phyloP scores from a whole-genome alignment of 1,284 basidiomycete genomes.

The Moesziomyces globuligerus region DNA sequence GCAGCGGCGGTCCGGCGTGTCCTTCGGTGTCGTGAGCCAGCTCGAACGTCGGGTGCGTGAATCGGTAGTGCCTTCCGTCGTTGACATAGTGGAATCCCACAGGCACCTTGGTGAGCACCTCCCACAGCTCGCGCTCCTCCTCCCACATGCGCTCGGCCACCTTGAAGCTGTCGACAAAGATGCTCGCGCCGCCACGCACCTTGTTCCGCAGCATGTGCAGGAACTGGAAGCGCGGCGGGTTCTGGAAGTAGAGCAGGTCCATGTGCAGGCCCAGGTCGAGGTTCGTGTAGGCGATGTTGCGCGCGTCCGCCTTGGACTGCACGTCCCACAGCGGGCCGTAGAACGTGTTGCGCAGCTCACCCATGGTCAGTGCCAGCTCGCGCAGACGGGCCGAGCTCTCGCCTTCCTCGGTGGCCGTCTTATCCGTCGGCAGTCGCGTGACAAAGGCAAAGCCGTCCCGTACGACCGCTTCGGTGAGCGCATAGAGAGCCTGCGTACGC shows the following conservation, averaged over 20 bases:
- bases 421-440: conserved; percentile 72
- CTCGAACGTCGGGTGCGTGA: conserved; percentile 83
- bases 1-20: conserved; percentile 36
- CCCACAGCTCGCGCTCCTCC: conserved; percentile 73
- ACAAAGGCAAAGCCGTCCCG: conserved; percentile 72
- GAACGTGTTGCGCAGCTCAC: conserved; percentile 85
- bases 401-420: conserved; percentile 51
- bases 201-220: conserved; percentile 80
- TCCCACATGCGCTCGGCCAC: conserved; percentile 75
- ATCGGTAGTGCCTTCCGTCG: conserved; percentile 84
- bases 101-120: conserved; percentile 74
- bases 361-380: conserved; percentile 69
- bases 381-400: conserved; percentile 38
- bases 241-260: conserved; percentile 72
- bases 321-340: conserved; percentile 93
- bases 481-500: conserved; percentile 55
- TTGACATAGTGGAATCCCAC: conserved; percentile 93
- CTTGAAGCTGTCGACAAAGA: conserved; percentile 85
- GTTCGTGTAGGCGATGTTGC: conserved; percentile 95
- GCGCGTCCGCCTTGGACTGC: conserved; percentile 75
- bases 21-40: conserved; percentile 68
- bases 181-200: conserved; percentile 83
- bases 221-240: conserved; percentile 88
- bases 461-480: conserved; percentile 66
- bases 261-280: conserved; percentile 88